Conservation (phyloP, 495 filamentous ascomycete species). For the Chaetomium fimeti region DNA sequence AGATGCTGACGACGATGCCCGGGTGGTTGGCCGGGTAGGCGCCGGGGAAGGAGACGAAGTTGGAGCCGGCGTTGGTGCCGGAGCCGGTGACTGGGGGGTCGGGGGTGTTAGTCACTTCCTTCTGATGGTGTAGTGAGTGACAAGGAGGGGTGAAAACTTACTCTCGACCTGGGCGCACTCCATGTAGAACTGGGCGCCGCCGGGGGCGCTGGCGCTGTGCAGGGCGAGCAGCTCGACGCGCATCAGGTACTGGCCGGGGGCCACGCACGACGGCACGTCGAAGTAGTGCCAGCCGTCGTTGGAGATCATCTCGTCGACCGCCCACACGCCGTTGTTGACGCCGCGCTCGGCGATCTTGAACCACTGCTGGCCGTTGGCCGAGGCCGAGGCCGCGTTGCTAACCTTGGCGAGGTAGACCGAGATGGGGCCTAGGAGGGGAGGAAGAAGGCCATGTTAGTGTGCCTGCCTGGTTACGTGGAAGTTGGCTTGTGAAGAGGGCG, state of each 20-base stretch:
- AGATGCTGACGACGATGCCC: conserved; percentile 47
- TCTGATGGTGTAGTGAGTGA: not conserved
- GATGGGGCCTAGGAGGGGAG: conserved; percentile 40
- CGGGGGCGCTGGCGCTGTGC: conserved; percentile 41
- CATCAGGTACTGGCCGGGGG: conserved; percentile 51
- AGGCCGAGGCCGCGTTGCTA: conserved; percentile 43
- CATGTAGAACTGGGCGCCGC: conserved; percentile 54
- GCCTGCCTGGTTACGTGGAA: no score
- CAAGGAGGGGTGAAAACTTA: not conserved
- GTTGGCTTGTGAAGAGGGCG: not conserved
- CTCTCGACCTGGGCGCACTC: conserved; percentile 50
- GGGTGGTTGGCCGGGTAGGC: conserved; percentile 50
- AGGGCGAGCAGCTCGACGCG: conserved; percentile 54
- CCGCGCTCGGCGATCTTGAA: conserved; percentile 50
- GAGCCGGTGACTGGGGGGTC: conserved; percentile 41
- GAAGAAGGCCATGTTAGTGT: no score
- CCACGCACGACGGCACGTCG: conserved; percentile 47
- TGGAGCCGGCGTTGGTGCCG: conserved; percentile 40
- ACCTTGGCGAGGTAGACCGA: conserved; percentile 54
- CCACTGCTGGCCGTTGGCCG: conserved; percentile 41
- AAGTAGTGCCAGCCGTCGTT: conserved; percentile 48
- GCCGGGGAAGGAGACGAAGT: conserved; percentile 50
- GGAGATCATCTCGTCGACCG: conserved; percentile 29
- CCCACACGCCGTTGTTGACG: conserved; percentile 37
- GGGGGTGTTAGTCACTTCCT: not conserved